Percentiles rank a stretch among this genome's conserved stretches.
Conservation (phyloP, 768 basidiomycete genomes). For the Psilocybe azurescens region DNA sequence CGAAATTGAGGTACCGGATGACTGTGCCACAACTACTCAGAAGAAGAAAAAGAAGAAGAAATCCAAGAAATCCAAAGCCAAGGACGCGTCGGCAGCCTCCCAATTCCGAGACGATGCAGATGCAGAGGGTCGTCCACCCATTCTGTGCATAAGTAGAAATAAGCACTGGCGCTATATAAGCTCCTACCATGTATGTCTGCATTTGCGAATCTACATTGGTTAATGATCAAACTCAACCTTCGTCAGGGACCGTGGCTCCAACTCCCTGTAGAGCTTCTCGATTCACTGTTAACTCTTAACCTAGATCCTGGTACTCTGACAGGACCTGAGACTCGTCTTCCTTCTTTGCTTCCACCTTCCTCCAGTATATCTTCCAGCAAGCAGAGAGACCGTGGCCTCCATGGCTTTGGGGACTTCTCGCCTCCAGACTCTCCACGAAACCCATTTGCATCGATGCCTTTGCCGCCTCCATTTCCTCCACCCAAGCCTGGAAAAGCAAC, state of each 20-base stretch:
- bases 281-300: slow-evolving; percentile 81
- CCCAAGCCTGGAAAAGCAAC: slow-evolving; percentile 69
- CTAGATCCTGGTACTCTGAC: slow-evolving; percentile 71
- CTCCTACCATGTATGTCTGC: slow-evolving; percentile 78
- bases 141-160: slow-evolving; percentile 88
- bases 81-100: slow-evolving; percentile 38
- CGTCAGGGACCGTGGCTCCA: slow-evolving; percentile 90
- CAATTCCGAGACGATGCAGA: slow-evolving; percentile 37
- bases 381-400: slow-evolving; percentile 52
- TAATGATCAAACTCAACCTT: slow-evolving; percentile 22
- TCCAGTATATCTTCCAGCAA: slow-evolving; percentile 33
- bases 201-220: slow-evolving; percentile 13
- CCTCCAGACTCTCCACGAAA: slow-evolving; percentile 52
- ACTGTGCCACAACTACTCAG: slow-evolving; percentile 33
- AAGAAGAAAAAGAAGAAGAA: slow-evolving; percentile 80
- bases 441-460: slow-evolving; percentile 34
- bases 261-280: slow-evolving; percentile 84
- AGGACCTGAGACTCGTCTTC: slow-evolving; percentile 47
- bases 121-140: slow-evolving; percentile 58
- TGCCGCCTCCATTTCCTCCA: slow-evolving; percentile 53
- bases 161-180: slow-evolving; percentile 96
- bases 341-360: slow-evolving; percentile 37
- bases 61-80: slow-evolving; percentile 57
- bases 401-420: slow-evolving; percentile 44
- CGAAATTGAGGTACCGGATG: slow-evolving; percentile 26